Conservation (phyloP, 1,139 yeast species). For the Geotrichum cucujoidarum region DNA sequence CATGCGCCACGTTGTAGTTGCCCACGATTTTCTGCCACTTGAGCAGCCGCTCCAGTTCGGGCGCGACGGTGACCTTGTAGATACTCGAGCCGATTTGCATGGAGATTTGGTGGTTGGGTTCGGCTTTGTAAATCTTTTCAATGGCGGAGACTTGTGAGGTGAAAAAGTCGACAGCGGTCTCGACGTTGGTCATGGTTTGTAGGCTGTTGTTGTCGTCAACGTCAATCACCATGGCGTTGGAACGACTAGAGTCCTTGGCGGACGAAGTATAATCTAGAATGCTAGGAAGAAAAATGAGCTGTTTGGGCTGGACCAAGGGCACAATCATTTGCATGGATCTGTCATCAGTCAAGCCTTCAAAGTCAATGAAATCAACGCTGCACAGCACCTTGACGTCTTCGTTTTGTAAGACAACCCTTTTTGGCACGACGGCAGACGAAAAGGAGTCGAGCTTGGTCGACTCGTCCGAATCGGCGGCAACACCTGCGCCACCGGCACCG, state of each 20-base stretch:
- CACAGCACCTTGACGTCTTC: slow-evolving; percentile 55
- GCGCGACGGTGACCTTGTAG: slow-evolving; percentile 54
- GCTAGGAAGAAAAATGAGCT: slow-evolving; percentile 48
- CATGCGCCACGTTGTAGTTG: slow-evolving; percentile 77
- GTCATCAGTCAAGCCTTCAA: slow-evolving; percentile 79
- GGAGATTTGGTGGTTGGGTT: slow-evolving; percentile 40
- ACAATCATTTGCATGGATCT: slow-evolving; percentile 76
- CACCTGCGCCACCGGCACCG: slow-evolving; percentile 3
- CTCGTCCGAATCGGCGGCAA: slow-evolving; percentile 35
- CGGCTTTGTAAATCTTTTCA: slow-evolving; percentile 33
- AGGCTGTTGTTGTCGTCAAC: neutral
- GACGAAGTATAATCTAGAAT: slow-evolving; percentile 4
- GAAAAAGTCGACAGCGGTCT: slow-evolving; percentile 18
- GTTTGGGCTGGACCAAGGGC: slow-evolving; percentile 74
- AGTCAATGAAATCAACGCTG: slow-evolving; percentile 70
- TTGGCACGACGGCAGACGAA: slow-evolving; percentile 45
- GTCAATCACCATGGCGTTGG: neutral
- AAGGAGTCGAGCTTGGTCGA: slow-evolving; percentile 54
- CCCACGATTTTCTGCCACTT: slow-evolving; percentile 85
- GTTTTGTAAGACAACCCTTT: slow-evolving; percentile 40
- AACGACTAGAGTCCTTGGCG: neutral
- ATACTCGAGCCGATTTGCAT: slow-evolving; percentile 13
- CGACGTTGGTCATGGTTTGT: neutral
- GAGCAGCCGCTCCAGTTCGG: slow-evolving; percentile 54
- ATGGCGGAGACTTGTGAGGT: slow-evolving; percentile 16